phyloP scores from a whole-genome alignment of 1,284 basidiomycete genomes.

The Sphagnurus paluster region DNA sequence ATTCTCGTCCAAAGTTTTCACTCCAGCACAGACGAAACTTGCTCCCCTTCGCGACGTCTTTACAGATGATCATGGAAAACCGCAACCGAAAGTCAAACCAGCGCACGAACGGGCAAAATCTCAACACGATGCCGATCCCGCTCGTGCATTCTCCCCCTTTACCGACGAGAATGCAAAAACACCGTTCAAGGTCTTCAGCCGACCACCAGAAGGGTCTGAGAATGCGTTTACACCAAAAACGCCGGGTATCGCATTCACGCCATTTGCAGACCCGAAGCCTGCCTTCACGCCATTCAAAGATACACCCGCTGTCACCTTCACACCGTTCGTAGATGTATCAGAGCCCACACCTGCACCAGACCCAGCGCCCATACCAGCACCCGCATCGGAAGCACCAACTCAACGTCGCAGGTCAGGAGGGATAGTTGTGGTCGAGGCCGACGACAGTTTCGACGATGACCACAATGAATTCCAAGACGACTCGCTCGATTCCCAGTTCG shows the following conservation, averaged over 20 bases:
- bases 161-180: conserved; percentile 49
- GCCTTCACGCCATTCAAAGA: conserved; percentile 31
- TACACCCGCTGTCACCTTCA: conserved; percentile 27
- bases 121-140: conserved; percentile 33
- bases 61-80: conserved; percentile 46
- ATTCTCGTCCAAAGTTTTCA: conserved; percentile 60
- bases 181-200: conserved; percentile 73
- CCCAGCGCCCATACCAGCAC: no score
- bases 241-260: conserved; percentile 37
- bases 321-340: conserved; percentile 26
- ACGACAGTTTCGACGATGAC: conserved; percentile 30
- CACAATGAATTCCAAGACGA: conserved; percentile 28
- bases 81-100: conserved; percentile 32
- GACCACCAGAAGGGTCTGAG: conserved; percentile 48
- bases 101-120: conserved; percentile 47
- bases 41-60: conserved; percentile 45
- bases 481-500: no score
- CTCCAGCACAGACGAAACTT: conserved; percentile 48
- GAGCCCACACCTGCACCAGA: conserved; percentile 19
- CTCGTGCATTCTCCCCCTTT: conserved; percentile 48
- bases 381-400: no score
- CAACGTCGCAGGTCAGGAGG: conserved; percentile 22
- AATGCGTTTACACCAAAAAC: conserved; percentile 47
- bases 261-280: conserved; percentile 34
- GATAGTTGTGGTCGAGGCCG: conserved; percentile 24